phyloP scores from a whole-genome alignment of 352 stramenopile species.

The Plasmopara muralis region DNA sequence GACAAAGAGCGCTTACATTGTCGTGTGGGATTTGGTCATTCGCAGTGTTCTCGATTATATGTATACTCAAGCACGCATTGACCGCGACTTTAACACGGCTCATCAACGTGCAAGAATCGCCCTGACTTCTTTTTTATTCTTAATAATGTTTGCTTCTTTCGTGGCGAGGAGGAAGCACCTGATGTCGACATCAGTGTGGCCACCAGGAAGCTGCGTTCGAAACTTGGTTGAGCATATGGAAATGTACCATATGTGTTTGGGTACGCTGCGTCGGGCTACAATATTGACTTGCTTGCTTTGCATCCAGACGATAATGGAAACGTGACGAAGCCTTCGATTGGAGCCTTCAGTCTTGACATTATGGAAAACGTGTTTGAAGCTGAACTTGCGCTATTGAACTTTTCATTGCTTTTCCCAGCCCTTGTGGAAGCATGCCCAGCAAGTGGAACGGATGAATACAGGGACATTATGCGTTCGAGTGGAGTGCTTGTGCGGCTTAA shows the following conservation, averaged over 20 bases:
- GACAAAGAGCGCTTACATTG: conserved; percentile 1
- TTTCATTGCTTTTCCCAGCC: conserved; percentile 2
- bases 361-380: not conserved
- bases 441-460: conserved; percentile 1
- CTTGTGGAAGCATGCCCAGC: conserved; percentile 4
- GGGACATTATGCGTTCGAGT: not conserved
- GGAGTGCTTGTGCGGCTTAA: not conserved
- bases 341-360: conserved; percentile 2
- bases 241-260: conserved; percentile 9
- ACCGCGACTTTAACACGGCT: not conserved
- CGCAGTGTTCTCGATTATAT: conserved; percentile 1
- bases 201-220: not conserved
- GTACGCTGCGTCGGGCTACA: conserved; percentile 9
- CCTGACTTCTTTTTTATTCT: conserved; percentile 10
- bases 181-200: not conserved
- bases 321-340: not conserved
- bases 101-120: not conserved
- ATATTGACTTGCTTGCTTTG: conserved; percentile 5
- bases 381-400: conserved; percentile 11
- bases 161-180: conserved; percentile 7
- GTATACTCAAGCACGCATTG: not conserved
- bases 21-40: conserved; percentile 2
- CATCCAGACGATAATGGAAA: not conserved
- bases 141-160: conserved; percentile 7
- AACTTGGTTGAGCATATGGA: conserved; percentile 2